Evolutionary conservation across 768 basidiomycete genomes (phyloP), one percentile per base, ranked within the genome.

Genomic region (Suillus americanus): DNA sequence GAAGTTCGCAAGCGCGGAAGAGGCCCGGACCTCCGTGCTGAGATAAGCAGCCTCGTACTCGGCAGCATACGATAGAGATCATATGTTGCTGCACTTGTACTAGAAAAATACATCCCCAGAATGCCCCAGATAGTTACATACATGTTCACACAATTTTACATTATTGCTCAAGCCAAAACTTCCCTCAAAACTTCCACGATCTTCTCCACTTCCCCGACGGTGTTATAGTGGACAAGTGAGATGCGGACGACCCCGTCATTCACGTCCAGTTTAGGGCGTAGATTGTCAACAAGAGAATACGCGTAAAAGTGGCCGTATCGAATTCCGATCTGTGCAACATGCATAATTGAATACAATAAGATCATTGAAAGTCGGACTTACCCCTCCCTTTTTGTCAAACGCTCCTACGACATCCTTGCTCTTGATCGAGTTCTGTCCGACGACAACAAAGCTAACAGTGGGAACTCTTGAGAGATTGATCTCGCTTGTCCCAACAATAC

Each of bases 251-350:
- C 87, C 0, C 86, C 90, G 64, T 92, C 90, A 0, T 82, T 79
- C 1, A 80, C 72, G 68, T 89, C 85, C 53, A 90, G 65, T 66
- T 84, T 85, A 9, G 89, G 89, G 20, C 72, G 73, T 10, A 90
- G 75, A 33, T 77, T 75, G 8, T 81, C 78, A 10, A 90, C 75
- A 18, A 91, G 77, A 0, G 84, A 86, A 70, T 89, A 89, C 3
- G 91, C 90, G 70, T 92, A 92, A 71, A 89, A 92, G 71, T 93
- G 88, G 1, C 91, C 91, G 64, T 83, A 91, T 25, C 89, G 87
- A 64, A 93, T 89, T 0, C 91, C 91, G 55, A 91, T 82, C 91
- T 93, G 68, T 28, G 14, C 9, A 37, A 43, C 28, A 41, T 25
- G 2, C 43, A 33, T 65, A 62, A 43, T 62, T 41, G 63, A 51